These are phyloP conservation scores for Labyrinthula sp. DNA, from an alignment of 352 stramenopile species.

Conservation along the genomic window DNA sequence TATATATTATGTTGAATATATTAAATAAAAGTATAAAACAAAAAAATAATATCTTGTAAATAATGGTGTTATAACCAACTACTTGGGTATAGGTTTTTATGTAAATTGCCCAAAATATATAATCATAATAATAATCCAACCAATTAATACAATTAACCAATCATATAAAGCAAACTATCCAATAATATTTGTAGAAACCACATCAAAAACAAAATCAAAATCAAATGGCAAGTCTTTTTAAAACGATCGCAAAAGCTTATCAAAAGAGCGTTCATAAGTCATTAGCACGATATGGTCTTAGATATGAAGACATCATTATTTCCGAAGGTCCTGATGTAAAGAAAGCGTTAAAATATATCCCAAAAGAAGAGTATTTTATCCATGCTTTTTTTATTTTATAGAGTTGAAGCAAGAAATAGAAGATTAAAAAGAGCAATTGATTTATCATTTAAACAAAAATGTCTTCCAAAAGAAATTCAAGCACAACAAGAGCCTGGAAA, in stretches of 20 bases:
- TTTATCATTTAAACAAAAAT: slow-evolving; percentile 30
- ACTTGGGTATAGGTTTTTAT: too few relatives aligned
- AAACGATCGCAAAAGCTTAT: slow-evolving; percentile 6
- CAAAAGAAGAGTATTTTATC: slow-evolving; percentile 5
- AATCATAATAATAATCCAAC: too few relatives aligned
- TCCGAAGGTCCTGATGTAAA: slow-evolving; percentile 18
- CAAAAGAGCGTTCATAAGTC: slow-evolving; percentile 5
- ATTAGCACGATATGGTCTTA: slow-evolving; percentile 8
- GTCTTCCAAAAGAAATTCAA: slow-evolving; percentile 30
- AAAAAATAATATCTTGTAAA: too few relatives aligned
- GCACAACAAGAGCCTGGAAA: slow-evolving; percentile 22
- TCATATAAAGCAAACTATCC: too few relatives aligned
- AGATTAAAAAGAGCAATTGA: slow-evolving; percentile 29
- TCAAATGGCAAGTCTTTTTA: slow-evolving; percentile 12
- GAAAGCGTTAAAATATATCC: slow-evolving; percentile 20
- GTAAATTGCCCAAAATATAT: too few relatives aligned
- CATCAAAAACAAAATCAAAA: too few relatives aligned
- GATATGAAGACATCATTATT: slow-evolving; percentile 30
- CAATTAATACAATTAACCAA: too few relatives aligned
- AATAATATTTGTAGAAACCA: too few relatives aligned
- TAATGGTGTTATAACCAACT: too few relatives aligned
- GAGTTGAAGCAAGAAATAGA: slow-evolving; percentile 28
- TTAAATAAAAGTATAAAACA: too few relatives aligned
- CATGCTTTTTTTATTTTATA: slow-evolving; percentile 1
- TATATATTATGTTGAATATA: too few relatives aligned